Base-by-base conservation (phyloP, 2,329 filamentous ascomycete species). In the Hortaea werneckii region DNA sequence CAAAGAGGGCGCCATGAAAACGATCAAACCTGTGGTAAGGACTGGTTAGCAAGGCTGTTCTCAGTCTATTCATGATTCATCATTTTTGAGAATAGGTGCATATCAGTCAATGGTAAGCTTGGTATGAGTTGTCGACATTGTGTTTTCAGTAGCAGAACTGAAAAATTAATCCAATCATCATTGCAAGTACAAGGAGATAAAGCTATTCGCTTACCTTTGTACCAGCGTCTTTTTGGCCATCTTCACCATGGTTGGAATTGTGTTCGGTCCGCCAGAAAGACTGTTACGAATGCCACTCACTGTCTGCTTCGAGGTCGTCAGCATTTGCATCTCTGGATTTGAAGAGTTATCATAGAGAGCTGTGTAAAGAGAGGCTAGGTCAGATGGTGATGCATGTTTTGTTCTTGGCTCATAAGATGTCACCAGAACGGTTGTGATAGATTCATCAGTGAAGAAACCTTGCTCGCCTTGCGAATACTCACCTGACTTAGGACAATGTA, bases 331-430 rank as follows among this genome's bases (percentile, higher is more conserved):
- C 7, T 8, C 20, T 20, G 20, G 4, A 20, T 20, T 20, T 4
- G 20, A 20, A 20, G 20, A 20, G 20, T 20, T 4, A 20, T 20
- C 20, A 20, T 20, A 20, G 20, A 20, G 20, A 20, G 20, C 20
- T 20, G 20, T 29, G 10, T 2, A 2, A 41, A 13, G 40, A 29
- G 20, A 40, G 7, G 5, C 20, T 29, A 29, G 55, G 58, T 65
- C 63, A 65, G 63, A 65, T 65, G 63, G 63, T 65, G 60, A 63
- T 65, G 63, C 63, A 65, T 65, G 63, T 65, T 63, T 58, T 58
- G 60, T 65, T 63, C 60, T 44, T 56, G 60, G 62, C 57, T 63
- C 62, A 65, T 59, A 50, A 49, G 49, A 44, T 20, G 49, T 64
- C 62, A 52, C 62, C 60, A 52, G 60, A 63, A 65, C 60, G 55